Evolutionary conservation across 2,329 filamentous ascomycete genomes (phyloP).

Genomic region (Aaosphaeria arxii): DNA sequence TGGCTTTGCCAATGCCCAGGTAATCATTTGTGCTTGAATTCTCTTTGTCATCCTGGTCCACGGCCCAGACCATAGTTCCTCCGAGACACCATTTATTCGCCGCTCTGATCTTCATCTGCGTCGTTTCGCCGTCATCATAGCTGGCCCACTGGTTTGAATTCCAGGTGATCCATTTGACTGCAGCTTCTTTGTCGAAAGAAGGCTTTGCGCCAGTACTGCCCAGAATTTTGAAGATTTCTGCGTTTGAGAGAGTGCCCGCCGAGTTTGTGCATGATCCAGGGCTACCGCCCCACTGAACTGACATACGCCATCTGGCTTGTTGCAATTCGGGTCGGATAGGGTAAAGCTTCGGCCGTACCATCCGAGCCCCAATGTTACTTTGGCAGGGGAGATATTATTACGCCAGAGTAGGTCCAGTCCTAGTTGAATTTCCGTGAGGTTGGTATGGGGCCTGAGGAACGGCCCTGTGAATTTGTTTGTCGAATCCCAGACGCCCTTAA

Average conservation of each 20-base stretch:
- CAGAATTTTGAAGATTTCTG: slow-evolving; percentile 34
- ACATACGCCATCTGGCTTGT: slow-evolving; percentile 8
- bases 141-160: slow-evolving; percentile 34
- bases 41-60: neutral
- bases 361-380: slow-evolving; percentile 44
- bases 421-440: slow-evolving; percentile 45
- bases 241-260: slow-evolving; percentile 26
- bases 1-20: no score
- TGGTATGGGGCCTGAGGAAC: slow-evolving; percentile 37
- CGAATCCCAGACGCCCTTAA: neutral
- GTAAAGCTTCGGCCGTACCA: slow-evolving; percentile 44
- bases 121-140: slow-evolving; percentile 34
- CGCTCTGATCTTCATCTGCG: neutral
- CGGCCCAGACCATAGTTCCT: neutral
- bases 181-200: slow-evolving; percentile 18
- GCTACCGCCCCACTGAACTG: slow-evolving; percentile 3
- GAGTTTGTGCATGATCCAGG: slow-evolving; percentile 19
- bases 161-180: slow-evolving; percentile 30
- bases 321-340: slow-evolving; percentile 10
- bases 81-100: neutral
- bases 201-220: slow-evolving; percentile 13
- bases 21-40: no score
- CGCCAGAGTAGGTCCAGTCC: slow-evolving; percentile 46
- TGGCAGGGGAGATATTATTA: slow-evolving; percentile 38
- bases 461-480: neutral